phyloP scores from a whole-genome alignment of 148 eudicot species.

The Oxyria digyna region DNA sequence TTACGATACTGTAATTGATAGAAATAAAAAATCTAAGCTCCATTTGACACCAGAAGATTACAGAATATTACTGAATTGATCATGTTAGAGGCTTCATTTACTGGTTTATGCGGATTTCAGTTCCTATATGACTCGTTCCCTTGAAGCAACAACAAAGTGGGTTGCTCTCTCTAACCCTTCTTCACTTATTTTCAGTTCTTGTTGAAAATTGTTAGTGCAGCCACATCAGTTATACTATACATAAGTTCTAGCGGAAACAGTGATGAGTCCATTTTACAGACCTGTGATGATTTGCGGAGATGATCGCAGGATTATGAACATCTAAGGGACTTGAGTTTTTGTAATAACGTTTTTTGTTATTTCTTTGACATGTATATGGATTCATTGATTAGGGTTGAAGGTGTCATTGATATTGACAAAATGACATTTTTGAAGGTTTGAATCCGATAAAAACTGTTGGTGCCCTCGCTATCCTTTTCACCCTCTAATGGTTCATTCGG shows the following conservation, averaged over 20 bases:
- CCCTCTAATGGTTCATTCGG: conserved; percentile 26
- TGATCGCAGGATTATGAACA: conserved; percentile 75
- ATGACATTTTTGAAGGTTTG: conserved; percentile 7
- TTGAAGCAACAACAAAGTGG: conserved; percentile 49
- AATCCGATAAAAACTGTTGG: conserved; percentile 20
- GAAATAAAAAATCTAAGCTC: too few species aligned
- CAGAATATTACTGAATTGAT: too few species aligned
- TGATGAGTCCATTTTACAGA: conserved; percentile 56
- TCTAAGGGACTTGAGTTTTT: conserved; percentile 60
- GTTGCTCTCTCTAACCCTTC: conserved; percentile 20
- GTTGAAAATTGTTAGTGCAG: conserved; percentile 21
- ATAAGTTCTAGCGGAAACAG: too few species aligned
- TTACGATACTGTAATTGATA: too few species aligned
- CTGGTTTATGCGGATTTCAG: conserved; percentile 34
- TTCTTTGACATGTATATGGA: neutral
- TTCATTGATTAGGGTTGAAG: neutral
- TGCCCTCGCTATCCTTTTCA: conserved; percentile 61
- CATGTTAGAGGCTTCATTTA: conserved; percentile 28
- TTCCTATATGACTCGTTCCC: conserved; percentile 75
- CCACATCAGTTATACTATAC: conserved; percentile 28
- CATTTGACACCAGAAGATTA: too few species aligned
- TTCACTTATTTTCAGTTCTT: conserved; percentile 1
- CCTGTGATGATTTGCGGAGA: conserved; percentile 77
- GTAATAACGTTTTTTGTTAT: neutral
- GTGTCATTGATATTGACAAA: neutral